Conservation (phyloP, 805 yeast genomes). For the Nakazawaea holstii region DNA sequence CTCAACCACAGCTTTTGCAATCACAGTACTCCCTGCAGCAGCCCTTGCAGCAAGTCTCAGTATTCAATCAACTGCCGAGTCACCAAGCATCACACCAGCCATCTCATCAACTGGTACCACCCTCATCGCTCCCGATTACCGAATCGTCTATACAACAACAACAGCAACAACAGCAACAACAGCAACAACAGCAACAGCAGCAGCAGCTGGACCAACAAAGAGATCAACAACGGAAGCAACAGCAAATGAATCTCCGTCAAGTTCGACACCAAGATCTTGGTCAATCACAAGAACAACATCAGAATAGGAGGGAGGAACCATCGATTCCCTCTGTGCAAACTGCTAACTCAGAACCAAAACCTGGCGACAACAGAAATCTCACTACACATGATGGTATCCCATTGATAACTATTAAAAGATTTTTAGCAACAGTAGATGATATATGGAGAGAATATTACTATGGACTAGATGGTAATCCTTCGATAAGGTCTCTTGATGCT, state of each 20-base stretch:
- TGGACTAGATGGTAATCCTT: conserved; percentile 31
- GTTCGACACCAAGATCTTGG: neutral
- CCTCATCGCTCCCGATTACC: too few species aligned
- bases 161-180: neutral
- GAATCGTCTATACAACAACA: neutral
- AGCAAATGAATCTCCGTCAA: neutral
- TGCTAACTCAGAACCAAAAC: neutral
- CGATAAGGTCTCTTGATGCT: conserved; percentile 26
- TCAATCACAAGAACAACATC: neutral
- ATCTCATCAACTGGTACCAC: too few species aligned
- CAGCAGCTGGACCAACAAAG: neutral
- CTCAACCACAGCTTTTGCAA: neutral
- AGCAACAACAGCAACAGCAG: conserved; percentile 3
- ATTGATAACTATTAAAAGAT: conserved; percentile 15
- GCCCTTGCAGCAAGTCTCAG: too few species aligned
- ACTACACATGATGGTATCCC: neutral
- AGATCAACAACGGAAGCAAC: neutral
- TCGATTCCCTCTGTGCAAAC: neutral
- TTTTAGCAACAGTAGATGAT: conserved; percentile 22
- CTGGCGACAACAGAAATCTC: neutral
- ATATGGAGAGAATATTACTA: conserved; percentile 34
- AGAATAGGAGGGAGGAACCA: neutral
- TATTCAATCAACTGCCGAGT: too few species aligned
- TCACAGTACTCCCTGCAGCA: neutral
- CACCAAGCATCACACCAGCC: too few species aligned